Base-by-base conservation (phyloP, 371 early-diverging fungal genomes). In the Apophysomyces elegans region DNA sequence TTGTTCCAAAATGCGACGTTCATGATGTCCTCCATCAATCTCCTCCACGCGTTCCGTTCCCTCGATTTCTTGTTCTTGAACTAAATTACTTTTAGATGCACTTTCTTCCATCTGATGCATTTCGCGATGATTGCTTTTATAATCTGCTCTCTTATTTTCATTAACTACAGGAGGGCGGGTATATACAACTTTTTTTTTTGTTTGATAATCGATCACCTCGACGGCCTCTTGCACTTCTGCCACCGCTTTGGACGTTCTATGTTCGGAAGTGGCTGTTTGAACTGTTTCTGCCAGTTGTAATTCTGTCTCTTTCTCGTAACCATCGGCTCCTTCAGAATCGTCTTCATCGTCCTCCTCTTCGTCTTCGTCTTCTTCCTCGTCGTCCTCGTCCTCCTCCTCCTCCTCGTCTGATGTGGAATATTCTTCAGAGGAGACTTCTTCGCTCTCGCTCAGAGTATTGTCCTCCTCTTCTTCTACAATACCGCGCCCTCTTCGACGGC, bases 1-100 rank as follows among this genome's bases (percentile, higher is more conserved):
- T 35, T 82, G 75, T 60, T 83, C 86, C 54, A 78, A 66, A 14
- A 79, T 70, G 26, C 79, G 81, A 4, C 54, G 54, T 5, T 50
- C 54, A 5, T 21, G 16, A 2, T 5, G 16, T 50, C 54, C 21
- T 11, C 2, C 54, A 4, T 50, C 54, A 1, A 9, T 21, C n/a
- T 50, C 54, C 54, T 50, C 21, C 21, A 18, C 54, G 4, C 21
- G 54, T 21, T 21, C 54, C 21, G 9, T 9, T 21, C 9, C 21
- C 9, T 16, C 54, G 21, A 21, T 11, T 16, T 50, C 54, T 16
- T 50, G 18, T 26, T 16, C 54, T 50, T 50, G 8, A 5, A 4
- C 21, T n/a, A 9, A 16, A 11, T 50, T n/a, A 7, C 21, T 21
- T 50, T 18, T 11, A 50, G 21, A 21, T 50, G 7, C 21, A 11